These are phyloP conservation scores for Luffa acutangula DNA, from an alignment of 306 rosid genomes.

Conservation along the genomic window DNA sequence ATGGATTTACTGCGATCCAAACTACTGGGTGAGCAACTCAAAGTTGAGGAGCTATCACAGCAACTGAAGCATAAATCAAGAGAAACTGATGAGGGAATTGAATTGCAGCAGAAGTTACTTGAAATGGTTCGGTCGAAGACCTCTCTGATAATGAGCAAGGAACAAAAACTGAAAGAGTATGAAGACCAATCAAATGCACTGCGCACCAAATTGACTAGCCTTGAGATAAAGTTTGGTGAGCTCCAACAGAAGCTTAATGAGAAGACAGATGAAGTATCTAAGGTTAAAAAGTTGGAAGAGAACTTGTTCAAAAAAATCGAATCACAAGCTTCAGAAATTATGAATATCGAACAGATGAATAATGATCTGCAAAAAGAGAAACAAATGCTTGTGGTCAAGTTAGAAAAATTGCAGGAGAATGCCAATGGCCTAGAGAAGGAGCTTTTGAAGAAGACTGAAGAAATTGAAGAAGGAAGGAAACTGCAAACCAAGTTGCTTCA, in stretches of 20 bases:
- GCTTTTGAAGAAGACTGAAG: slow-evolving; percentile 18
- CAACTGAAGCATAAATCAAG: slow-evolving; percentile 20
- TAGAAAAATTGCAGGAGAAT: slow-evolving; percentile 30
- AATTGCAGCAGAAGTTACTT: slow-evolving; percentile 32
- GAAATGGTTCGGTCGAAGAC: slow-evolving; percentile 31
- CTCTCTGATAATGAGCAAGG: slow-evolving; percentile 18
- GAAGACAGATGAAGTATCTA: slow-evolving; percentile 24
- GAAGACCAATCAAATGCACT: slow-evolving; percentile 30
- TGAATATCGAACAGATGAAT: slow-evolving; percentile 12
- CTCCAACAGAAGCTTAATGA: slow-evolving; percentile 23
- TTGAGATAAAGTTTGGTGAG: slow-evolving; percentile 23
- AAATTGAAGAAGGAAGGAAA: slow-evolving; percentile 29
- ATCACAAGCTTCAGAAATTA: slow-evolving; percentile 21
- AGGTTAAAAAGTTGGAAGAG: slow-evolving; percentile 15
- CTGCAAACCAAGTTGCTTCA: slow-evolving; percentile 13
- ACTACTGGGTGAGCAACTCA: slow-evolving; percentile 15
- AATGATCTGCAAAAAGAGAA: slow-evolving; percentile 35
- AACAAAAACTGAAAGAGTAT: slow-evolving; percentile 24
- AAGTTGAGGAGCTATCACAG: slow-evolving; percentile 28
- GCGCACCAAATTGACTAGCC: slow-evolving; percentile 14
- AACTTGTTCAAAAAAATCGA: slow-evolving; percentile 20
- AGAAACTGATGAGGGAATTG: slow-evolving; percentile 38
- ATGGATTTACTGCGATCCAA: slow-evolving; percentile 16
- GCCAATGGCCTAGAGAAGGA: slow-evolving; percentile 15
- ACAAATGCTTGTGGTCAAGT: slow-evolving; percentile 17